phyloP scores from a whole-genome alignment of 2,329 filamentous ascomycete species.

The Fusarium heterosporum region DNA sequence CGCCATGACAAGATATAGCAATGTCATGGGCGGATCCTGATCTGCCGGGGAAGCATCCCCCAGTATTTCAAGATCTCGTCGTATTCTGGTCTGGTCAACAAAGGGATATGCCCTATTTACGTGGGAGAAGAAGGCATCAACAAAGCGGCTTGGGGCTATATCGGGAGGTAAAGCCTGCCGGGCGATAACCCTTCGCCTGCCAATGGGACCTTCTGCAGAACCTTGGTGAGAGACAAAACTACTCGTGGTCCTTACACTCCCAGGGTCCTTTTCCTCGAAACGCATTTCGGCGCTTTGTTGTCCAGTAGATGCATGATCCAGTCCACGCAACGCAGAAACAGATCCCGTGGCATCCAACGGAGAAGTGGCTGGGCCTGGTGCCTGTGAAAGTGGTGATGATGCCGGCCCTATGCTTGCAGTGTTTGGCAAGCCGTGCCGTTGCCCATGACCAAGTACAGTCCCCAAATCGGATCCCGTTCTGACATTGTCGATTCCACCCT shows the following conservation, averaged over 20 bases:
- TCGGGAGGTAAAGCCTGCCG: slow-evolving; percentile 40
- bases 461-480: slow-evolving; percentile 53
- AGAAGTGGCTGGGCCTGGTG: slow-evolving; percentile 31
- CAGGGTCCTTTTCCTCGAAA: slow-evolving; percentile 36
- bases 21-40: slow-evolving; percentile 47
- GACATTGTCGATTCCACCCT: slow-evolving; percentile 49
- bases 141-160: slow-evolving; percentile 50
- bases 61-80: slow-evolving; percentile 51
- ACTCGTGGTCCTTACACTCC: slow-evolving; percentile 38
- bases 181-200: slow-evolving; percentile 33
- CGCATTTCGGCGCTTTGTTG: slow-evolving; percentile 27
- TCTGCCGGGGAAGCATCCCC: slow-evolving; percentile 47
- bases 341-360: slow-evolving; percentile 25
- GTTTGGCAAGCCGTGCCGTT: not conserved
- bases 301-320: slow-evolving; percentile 18
- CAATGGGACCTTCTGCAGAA: slow-evolving; percentile 34
- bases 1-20: slow-evolving; percentile 59
- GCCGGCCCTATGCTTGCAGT: slow-evolving; percentile 8
- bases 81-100: slow-evolving; percentile 53
- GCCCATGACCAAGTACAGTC: slow-evolving; percentile 15
- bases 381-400: slow-evolving; percentile 28
- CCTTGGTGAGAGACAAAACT: slow-evolving; percentile 41
- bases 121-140: slow-evolving; percentile 60
- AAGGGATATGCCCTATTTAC: slow-evolving; percentile 61
- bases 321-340: slow-evolving; percentile 11